These are phyloP conservation scores for Penicillium flavigenum DNA, from an alignment of 495 filamentous ascomycete genomes.

Conservation along the genomic window DNA sequence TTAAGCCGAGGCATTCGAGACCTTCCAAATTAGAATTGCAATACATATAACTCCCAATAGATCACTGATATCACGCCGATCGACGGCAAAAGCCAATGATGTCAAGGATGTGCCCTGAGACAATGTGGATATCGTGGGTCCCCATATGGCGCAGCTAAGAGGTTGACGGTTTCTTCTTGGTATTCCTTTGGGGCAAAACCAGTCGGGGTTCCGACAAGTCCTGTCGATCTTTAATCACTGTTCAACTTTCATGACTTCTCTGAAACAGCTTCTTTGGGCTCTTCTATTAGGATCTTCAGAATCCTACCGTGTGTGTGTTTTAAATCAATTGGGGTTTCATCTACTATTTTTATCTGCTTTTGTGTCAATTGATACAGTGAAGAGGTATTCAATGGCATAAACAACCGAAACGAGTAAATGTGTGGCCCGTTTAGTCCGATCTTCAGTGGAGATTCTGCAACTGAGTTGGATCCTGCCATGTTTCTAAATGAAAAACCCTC, in stretches of 20 bases:
- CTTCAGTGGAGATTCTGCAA: conserved; percentile 4
- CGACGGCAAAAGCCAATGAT: not conserved
- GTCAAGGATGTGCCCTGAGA: conserved; percentile 8
- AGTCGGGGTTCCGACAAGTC: not conserved
- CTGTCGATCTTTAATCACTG: conserved; percentile 1
- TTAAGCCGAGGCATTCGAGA: not conserved
- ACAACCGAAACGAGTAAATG: not conserved
- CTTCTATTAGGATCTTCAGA: conserved; percentile 1
- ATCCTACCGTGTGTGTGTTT: not conserved
- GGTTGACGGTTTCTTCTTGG: not conserved
- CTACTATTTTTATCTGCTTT: not conserved
- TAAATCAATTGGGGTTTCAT: not conserved
- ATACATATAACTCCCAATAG: not conserved
- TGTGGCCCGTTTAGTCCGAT: not conserved
- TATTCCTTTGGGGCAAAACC: not conserved
- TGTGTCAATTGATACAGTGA: not conserved
- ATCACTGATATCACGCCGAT: not conserved
- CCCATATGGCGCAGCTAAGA: not conserved
- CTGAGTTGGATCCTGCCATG: not conserved
- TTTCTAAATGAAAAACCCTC: not conserved
- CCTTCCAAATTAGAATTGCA: not conserved
- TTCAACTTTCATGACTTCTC: not conserved
- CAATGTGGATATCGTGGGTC: conserved; percentile 5
- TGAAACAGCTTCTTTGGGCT: conserved; percentile 2
- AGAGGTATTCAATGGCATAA: not conserved